phyloP scores from a whole-genome alignment of 306 rosid genomes.

The Prunus campanulata region DNA sequence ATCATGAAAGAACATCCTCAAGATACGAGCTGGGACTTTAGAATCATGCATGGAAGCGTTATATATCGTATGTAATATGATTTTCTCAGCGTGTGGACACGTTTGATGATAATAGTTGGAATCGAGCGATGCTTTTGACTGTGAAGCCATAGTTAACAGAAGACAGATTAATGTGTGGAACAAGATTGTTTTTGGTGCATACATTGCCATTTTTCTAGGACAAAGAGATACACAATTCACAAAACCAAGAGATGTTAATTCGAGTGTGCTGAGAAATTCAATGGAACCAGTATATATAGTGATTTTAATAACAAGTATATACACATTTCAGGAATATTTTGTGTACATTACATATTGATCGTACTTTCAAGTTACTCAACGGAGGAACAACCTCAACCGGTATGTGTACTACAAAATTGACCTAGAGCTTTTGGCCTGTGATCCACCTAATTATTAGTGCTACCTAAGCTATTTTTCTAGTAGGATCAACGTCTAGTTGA shows the following conservation, averaged over 20 bases:
- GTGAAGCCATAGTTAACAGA: slow-evolving; percentile 12
- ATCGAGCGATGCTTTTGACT: slow-evolving; percentile 40
- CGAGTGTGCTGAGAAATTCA: slow-evolving; percentile 25
- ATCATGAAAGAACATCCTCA: slow-evolving; percentile 79
- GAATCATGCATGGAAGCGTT: slow-evolving; percentile 55
- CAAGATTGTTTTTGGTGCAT: slow-evolving; percentile 15
- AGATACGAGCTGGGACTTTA: slow-evolving; percentile 65
- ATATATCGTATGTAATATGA: slow-evolving; percentile 51
- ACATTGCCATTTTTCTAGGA: slow-evolving; percentile 37
- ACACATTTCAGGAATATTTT: not conserved
- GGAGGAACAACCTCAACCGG: slow-evolving; percentile 30
- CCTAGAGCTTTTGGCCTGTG: slow-evolving; percentile 7
- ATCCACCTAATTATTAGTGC: slow-evolving; percentile 14
- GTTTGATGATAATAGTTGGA: slow-evolving; percentile 43
- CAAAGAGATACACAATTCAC: not conserved
- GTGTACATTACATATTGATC: slow-evolving; percentile 7
- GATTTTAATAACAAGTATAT: not conserved
- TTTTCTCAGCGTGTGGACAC: slow-evolving; percentile 60
- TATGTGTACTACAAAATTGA: slow-evolving; percentile 25
- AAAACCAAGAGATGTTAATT: not conserved
- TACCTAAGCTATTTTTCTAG: slow-evolving; percentile 4
- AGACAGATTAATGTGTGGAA: slow-evolving; percentile 24
- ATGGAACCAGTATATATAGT: slow-evolving; percentile 27
- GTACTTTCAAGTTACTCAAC: slow-evolving; percentile 63
- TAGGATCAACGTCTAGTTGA: slow-evolving; percentile 10